A percentile compares a stretch with the other conserved stretches of the same genome.
Evolutionary conservation across 805 yeast species (phyloP).

Genomic region (Helenozyma rhizophorensis): DNA sequence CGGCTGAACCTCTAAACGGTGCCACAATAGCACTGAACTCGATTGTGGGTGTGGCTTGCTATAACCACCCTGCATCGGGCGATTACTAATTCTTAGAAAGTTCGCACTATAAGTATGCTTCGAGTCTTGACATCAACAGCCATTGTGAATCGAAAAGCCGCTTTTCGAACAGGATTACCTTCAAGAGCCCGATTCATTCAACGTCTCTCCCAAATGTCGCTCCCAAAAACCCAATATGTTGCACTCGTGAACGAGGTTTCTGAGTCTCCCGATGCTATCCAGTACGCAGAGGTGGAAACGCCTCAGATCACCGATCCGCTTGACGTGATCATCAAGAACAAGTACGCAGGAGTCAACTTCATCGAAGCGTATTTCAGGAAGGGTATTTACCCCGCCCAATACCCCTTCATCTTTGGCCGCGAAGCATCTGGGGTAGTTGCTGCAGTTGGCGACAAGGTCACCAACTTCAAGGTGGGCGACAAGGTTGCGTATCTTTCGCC

Average conservation of each 20-base stretch:
- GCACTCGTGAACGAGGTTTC: constrained; percentile 51
- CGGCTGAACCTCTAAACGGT: too few relatives aligned
- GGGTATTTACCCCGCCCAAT: constrained; percentile 62
- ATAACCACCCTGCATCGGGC: too few relatives aligned
- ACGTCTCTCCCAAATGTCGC: constrained; percentile 10
- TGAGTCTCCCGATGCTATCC: constrained; percentile 51
- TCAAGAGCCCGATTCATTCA: too few relatives aligned
- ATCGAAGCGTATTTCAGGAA: constrained; percentile 79
- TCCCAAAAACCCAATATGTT: constrained; percentile 57
- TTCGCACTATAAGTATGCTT: too few relatives aligned
- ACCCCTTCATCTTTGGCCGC: constrained; percentile 68
- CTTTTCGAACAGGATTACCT: too few relatives aligned
- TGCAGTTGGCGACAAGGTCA: constrained; percentile 57
- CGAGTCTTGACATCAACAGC: too few relatives aligned
- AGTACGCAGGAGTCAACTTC: constrained; percentile 75
- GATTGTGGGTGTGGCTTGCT: too few relatives aligned
- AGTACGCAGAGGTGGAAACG: constrained; percentile 54
- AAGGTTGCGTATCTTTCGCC: constrained; percentile 54
- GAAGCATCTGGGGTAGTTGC: constrained; percentile 71
- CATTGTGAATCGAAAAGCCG: too few relatives aligned
- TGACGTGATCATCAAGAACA: constrained; percentile 69
- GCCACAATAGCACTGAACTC: too few relatives aligned
- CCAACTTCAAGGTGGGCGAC: constrained; percentile 60
- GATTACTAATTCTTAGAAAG: too few relatives aligned
- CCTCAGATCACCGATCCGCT: constrained; percentile 49